These are phyloP conservation scores for Arachnomyces sp. DNA, from an alignment of 2,329 filamentous ascomycete species.

Conservation along the genomic window DNA sequence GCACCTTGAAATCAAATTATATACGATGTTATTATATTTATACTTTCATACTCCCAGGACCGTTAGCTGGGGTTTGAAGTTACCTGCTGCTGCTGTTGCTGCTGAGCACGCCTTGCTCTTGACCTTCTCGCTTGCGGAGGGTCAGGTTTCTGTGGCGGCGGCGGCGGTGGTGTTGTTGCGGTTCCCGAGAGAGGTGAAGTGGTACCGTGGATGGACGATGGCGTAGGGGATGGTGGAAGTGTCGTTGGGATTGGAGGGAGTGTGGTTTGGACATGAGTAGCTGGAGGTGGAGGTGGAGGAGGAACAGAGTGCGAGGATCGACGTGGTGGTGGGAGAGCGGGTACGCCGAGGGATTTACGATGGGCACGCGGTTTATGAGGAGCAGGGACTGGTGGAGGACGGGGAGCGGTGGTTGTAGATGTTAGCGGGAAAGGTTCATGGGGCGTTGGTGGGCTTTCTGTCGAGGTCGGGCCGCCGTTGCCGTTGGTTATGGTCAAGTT, in stretches of 20 bases:
- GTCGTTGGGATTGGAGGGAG: constrained; percentile 4
- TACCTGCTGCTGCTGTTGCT: constrained; percentile 18
- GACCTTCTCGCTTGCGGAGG: constrained; percentile 37
- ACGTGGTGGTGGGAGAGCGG: constrained; percentile 34
- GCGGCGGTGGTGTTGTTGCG: constrained; percentile 11
- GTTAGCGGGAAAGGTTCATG: constrained; percentile 1
- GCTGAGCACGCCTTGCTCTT: constrained; percentile 24
- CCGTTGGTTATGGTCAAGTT: too few species aligned
- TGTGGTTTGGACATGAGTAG: constrained; percentile 4
- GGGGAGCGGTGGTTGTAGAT: constrained; percentile 14
- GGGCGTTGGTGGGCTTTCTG: constrained; percentile 1
- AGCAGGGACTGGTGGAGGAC: constrained; percentile 16
- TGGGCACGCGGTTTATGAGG: constrained; percentile 12
- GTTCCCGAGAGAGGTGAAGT: not conserved
- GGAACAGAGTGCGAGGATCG: constrained; percentile 27
- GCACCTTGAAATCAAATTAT: too few species aligned
- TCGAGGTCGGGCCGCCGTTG: not conserved
- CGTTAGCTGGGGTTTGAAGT: constrained; percentile 2
- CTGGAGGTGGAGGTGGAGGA: constrained; percentile 12
- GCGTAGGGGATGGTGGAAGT: not conserved
- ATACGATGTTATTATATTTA: too few species aligned
- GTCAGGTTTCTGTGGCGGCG: constrained; percentile 23
- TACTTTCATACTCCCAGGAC: too few species aligned
- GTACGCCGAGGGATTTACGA: constrained; percentile 30
- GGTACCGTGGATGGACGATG: not conserved